Percentiles rank a stretch among this genome's conserved stretches.
Conservation (phyloP, 2,329 filamentous ascomycete genomes). For the Exophiala sp. region DNA sequence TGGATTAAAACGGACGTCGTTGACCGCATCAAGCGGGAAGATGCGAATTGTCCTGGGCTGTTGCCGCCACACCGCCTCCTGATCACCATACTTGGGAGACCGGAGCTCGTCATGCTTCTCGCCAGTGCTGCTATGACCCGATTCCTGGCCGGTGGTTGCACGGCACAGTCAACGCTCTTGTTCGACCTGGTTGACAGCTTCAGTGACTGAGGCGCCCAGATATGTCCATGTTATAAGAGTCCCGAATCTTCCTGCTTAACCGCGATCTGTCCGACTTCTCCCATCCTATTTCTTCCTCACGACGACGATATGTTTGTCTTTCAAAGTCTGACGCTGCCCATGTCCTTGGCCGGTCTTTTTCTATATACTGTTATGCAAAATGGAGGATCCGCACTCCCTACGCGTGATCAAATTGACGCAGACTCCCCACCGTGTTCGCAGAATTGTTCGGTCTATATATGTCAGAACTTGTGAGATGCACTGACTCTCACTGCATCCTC, state of each 20-base stretch:
- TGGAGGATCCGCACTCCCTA: neutral
- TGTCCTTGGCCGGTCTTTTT: neutral
- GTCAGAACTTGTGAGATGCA: conserved; percentile 7
- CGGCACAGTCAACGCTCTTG: neutral
- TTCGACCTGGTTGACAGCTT: neutral
- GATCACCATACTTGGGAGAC: no score
- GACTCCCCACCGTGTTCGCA: neutral
- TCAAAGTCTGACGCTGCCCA: neutral
- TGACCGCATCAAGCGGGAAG: no score
- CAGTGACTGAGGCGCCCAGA: neutral
- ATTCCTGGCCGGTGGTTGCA: neutral
- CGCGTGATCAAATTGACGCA: neutral
- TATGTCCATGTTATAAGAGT: neutral
- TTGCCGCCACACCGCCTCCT: no score
- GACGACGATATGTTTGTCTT: neutral
- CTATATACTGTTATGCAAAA: neutral
- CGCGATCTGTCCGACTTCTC: neutral
- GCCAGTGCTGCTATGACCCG: neutral
- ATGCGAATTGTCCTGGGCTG: no score
- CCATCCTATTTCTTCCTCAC: neutral
- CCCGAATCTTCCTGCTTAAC: neutral
- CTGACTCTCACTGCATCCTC: neutral
- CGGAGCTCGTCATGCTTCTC: neutral
- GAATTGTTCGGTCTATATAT: conserved; percentile 5
- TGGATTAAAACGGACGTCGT: no score